A percentile compares a stretch with the other conserved stretches of the same genome.
Conservation (phyloP, 106 monocot genomes). For the Dendrobium nobile region DNA sequence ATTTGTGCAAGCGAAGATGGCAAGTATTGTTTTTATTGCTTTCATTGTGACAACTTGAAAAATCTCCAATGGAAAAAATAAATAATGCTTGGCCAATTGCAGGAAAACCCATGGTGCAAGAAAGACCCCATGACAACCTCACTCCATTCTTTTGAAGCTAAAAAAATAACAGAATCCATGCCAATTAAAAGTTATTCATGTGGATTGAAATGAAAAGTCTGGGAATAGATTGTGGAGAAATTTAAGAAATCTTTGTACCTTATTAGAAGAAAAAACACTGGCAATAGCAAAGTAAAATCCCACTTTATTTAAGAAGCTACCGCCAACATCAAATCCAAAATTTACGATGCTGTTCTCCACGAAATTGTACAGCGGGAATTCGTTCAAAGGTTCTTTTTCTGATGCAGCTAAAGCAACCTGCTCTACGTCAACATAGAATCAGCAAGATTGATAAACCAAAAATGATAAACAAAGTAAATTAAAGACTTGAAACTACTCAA, state of each 20-base stretch:
- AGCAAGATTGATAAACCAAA: not conserved
- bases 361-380: constrained; percentile 34
- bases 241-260: constrained; percentile 29
- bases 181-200: not conserved
- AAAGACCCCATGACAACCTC: constrained; percentile 59
- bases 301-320: constrained; percentile 3
- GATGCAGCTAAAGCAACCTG: constrained; percentile 63
- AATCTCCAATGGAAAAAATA: constrained; percentile 33
- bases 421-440: constrained; percentile 1
- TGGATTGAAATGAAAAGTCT: not conserved
- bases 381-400: constrained; percentile 5
- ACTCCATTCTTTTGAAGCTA: constrained; percentile 71
- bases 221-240: not conserved
- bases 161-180: not conserved
- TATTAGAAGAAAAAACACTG: constrained; percentile 43
- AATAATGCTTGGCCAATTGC: constrained; percentile 36
- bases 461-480: not conserved
- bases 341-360: constrained; percentile 20
- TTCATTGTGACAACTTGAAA: constrained; percentile 9
- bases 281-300: constrained; percentile 76
- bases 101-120: constrained; percentile 68
- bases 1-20: constrained; percentile 15
- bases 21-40: constrained; percentile 7
- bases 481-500: not conserved
- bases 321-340: constrained; percentile 29